Conservation (phyloP, 208 protist genomes). For the Leishmania gerbilli region DNA sequence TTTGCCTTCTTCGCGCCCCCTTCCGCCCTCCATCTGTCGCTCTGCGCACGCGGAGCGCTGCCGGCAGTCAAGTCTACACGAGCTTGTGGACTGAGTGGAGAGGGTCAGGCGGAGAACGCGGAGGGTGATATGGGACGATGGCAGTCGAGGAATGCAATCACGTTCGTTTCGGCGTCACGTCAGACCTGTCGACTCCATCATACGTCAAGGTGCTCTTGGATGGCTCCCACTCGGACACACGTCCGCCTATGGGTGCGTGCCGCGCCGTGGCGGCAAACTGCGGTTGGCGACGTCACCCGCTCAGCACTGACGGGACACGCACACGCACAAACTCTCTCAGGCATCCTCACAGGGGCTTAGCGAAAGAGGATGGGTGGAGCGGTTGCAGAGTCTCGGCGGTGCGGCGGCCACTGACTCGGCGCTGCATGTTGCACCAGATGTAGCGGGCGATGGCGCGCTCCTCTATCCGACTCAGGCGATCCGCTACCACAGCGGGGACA, state of each 20-base stretch:
- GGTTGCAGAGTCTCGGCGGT: not conserved
- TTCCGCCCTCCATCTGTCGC: not conserved
- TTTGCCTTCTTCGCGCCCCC: not conserved
- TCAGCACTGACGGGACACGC: not conserved
- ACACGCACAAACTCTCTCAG: not conserved
- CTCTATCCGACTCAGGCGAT: conserved; percentile 51
- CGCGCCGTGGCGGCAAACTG: not conserved
- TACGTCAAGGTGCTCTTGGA: not conserved
- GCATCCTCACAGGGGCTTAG: not conserved
- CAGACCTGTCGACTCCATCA: not conserved
- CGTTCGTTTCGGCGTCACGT: not conserved
- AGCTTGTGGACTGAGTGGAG: not conserved
- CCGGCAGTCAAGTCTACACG: not conserved
- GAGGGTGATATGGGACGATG: not conserved
- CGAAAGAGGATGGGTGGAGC: not conserved
- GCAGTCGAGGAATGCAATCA: not conserved
- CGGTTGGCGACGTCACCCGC: not conserved
- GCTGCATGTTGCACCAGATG: conserved; percentile 33
- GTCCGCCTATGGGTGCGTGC: not conserved
- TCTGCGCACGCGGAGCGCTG: not conserved
- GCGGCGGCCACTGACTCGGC: not conserved
- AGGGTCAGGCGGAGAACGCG: not conserved
- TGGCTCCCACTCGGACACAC: too few species aligned
- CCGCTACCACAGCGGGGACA: conserved; percentile 55
- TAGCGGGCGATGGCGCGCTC: conserved; percentile 54